Evolutionary conservation across 495 filamentous ascomycete genomes (phyloP), one percentile per base, ranked within the genome.

Genomic region (Extremus antarcticus): DNA sequence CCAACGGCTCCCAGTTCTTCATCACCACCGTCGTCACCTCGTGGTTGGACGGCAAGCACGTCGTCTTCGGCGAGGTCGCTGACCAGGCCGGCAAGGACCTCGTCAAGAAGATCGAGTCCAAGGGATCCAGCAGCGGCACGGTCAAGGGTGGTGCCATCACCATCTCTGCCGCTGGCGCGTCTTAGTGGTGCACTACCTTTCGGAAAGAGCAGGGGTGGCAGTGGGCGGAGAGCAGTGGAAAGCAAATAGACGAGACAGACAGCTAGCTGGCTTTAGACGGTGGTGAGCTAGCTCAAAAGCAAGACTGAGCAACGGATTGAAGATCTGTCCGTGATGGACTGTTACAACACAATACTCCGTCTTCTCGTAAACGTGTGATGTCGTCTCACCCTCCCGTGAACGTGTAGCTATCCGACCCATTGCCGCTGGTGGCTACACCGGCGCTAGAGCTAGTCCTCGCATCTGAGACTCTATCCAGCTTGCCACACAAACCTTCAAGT

Each of bases 1-100:
- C 82, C 69, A 87, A 86, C 74, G 83, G 83, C 65, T 84, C 81
- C 17, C 84, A 88, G 69, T 88, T 87, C 77, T 87, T 73, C 66
- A 54, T 73, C 64, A 73, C 70, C 48, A 73, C 70, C 57, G 69
- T 73, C 53, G 66, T 73, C 39, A 73, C 70, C 53, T 61, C 52
- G 23, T 73, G 70, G 70, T 62, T 73, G 45, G 70, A 73, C 48
- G 65, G 65, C 57, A 68, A 69, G 60, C 70, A 73, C 68, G 70
- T 73, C 60, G 70, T 73, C 66, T 73, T 73, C 64, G 70, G 70
- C 54, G 53, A 66, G 53, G 69, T 73, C 22, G 55, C 66, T 9
- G 55, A 64, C 19, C 60, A 58, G 52, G 64, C 58, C 15, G 68
- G 65, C 23, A 62, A 53, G 52, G 61, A 63, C 51, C 49, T 68